Evolutionary conservation across 306 rosid species (phyloP), one percentile per base, ranked within the genome.

Genomic region (Vigna reflexopilosa): DNA sequence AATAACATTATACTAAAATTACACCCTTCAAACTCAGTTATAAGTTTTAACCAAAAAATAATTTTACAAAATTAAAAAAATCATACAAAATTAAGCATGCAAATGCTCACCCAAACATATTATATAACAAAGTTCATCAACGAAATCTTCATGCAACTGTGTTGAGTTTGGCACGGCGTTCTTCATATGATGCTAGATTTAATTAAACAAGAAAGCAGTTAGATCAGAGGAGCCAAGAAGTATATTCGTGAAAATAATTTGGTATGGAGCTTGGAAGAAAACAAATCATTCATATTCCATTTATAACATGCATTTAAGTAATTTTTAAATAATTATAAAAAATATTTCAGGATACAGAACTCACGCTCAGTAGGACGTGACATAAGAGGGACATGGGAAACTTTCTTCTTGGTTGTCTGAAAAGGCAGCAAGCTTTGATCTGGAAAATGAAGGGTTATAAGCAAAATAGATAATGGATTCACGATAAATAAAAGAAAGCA

Each of bases 361-460:
- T 94, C 81, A 94, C 97, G 95, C 78, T 92, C 98, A 40, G 97
- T 94, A 78, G 98, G 95, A 76, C 97, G 91, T 42, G 89, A 89
- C 87, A 87, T 72, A 52, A 94, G 88, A 59, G 86, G 88, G 69
- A 87, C 82, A 83, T 94, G 88, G 67, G 91, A 77, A 85, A 67
- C 77, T 84, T 86, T 90, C 82, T 92, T 94, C 88, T 86, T 90
- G 57, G 84, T 34, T 84, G 52, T 83, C 82, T 70, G 81, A 57
- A 70, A 61, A 44, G 75, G 57, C 55, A 50, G 58, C 79, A 73
- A 62, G 80, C 82, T 82, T 76, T 82, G 81, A 82, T 84, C 97
- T 92, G 86, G 58, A 81, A 80, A 76, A 83, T 58, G 54, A 84
- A 72, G 22, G 52, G 72, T 42, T 59, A 80, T 83, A 40, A 73